Evolutionary conservation across 192 early-diverging fungal genomes (phyloP).

Genomic region (Coemansia sp.): DNA sequence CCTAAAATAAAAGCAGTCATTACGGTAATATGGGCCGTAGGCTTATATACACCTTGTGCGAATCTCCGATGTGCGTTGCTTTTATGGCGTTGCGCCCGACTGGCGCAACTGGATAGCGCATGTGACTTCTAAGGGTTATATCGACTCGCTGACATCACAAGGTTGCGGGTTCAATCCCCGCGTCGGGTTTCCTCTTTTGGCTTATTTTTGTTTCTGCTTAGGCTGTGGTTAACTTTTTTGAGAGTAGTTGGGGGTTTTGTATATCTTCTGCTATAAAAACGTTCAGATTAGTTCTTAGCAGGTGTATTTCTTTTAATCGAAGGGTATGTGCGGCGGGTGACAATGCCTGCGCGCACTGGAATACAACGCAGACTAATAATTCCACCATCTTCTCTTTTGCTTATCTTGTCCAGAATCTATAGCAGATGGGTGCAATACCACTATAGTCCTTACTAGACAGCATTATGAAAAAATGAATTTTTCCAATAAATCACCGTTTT

Average conservation of each 20-base stretch:
- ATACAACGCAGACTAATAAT: constrained; percentile 10
- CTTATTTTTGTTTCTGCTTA: too few species aligned
- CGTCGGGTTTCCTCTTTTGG: not conserved
- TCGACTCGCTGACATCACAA: not conserved
- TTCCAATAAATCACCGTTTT: not conserved
- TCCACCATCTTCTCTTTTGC: constrained; percentile 10
- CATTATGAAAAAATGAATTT: not conserved
- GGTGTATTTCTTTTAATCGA: too few species aligned
- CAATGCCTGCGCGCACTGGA: constrained; percentile 1
- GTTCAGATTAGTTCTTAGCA: too few species aligned
- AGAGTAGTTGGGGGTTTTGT: too few species aligned
- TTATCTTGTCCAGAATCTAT: constrained; percentile 19
- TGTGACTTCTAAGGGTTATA: not conserved
- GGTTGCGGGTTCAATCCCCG: constrained; percentile 1
- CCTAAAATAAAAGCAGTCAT: too few species aligned
- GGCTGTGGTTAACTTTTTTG: too few species aligned
- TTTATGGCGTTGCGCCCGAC: not conserved
- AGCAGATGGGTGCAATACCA: constrained; percentile 5
- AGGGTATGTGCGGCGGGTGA: constrained; percentile 11
- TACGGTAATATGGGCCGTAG: too few species aligned
- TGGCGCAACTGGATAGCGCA: constrained; percentile 1
- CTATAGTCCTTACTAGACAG: constrained; percentile 19
- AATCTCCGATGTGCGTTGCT: too few species aligned
- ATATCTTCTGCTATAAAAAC: too few species aligned
- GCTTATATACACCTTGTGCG: too few species aligned